phyloP scores from a whole-genome alignment of 768 basidiomycete genomes.

The Mycena crocata region DNA sequence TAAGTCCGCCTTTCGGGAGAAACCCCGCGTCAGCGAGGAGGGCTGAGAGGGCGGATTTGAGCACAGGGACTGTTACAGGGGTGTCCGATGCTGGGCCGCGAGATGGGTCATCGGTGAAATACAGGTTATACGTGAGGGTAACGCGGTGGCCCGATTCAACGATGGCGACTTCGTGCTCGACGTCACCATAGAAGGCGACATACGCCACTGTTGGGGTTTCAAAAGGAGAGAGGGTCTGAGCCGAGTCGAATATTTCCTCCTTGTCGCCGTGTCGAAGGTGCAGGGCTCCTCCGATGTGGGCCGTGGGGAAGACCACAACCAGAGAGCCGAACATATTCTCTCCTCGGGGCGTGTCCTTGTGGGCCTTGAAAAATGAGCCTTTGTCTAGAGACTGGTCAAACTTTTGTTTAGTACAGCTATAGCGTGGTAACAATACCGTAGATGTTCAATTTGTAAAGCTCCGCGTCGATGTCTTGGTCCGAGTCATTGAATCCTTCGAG shows the following conservation, averaged over 20 bases:
- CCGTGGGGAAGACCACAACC: slow-evolving; percentile 54
- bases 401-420: neutral
- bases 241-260: slow-evolving; percentile 51
- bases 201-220: slow-evolving; percentile 13
- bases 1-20: slow-evolving; percentile 51
- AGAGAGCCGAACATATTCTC: slow-evolving; percentile 57
- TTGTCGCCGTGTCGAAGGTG: slow-evolving; percentile 41
- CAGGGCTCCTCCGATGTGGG: slow-evolving; percentile 53
- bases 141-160: slow-evolving; percentile 20
- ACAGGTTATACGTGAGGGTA: slow-evolving; percentile 23
- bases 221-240: slow-evolving; percentile 26
- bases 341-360: slow-evolving; percentile 54
- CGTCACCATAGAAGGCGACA: slow-evolving; percentile 22
- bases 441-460: slow-evolving; percentile 55
- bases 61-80: neutral
- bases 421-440: slow-evolving; percentile 47
- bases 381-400: slow-evolving; percentile 33
- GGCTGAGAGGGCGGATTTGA: slow-evolving; percentile 25
- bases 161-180: slow-evolving; percentile 12
- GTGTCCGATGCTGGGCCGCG: neutral
- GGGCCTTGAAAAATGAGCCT: slow-evolving; percentile 55
- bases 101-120: neutral
- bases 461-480: slow-evolving; percentile 33
- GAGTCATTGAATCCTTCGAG: slow-evolving; percentile 33
- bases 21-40: slow-evolving; percentile 48